Evolutionary conservation across 176 grass and related monocot genomes (phyloP).

Genomic region (Tillandsia fasciculata): DNA sequence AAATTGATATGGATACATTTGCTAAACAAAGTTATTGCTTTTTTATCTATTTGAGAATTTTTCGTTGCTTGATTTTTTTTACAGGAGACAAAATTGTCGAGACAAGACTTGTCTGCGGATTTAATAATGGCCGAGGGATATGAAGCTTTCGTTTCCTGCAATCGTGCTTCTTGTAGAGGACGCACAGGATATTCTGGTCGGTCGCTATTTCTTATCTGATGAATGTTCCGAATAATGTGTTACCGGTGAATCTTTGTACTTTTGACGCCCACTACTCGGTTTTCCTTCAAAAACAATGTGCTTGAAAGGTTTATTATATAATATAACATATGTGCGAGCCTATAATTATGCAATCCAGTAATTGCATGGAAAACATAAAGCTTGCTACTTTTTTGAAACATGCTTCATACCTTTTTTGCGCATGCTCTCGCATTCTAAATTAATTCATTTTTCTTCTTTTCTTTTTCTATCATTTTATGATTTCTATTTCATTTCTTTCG

Average conservation of each 20-base stretch:
- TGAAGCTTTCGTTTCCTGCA: slow-evolving; percentile 88
- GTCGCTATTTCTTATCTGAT: neutral
- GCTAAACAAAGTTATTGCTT: neutral
- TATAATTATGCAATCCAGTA: no score
- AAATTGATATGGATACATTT: neutral
- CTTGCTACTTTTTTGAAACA: no score
- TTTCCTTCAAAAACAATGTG: no score
- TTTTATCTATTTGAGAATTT: neutral
- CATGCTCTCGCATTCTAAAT: no score
- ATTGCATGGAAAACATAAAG: no score
- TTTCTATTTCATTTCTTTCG: no score
- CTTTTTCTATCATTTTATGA: no score
- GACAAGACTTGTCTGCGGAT: slow-evolving; percentile 74
- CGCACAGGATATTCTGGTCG: slow-evolving; percentile 73
- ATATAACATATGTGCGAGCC: no score
- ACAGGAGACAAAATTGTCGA: slow-evolving; percentile 89
- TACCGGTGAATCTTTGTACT: neutral
- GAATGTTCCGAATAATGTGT: neutral
- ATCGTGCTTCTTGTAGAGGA: slow-evolving; percentile 43
- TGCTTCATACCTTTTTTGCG: no score
- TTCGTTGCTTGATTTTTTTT: slow-evolving; percentile 1
- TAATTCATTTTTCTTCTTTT: no score
- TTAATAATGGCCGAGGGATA: slow-evolving; percentile 79
- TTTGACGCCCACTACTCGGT: neutral
- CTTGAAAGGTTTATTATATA: no score